phyloP scores from a whole-genome alignment of 2,329 filamentous ascomycete genomes.

The Fusarium buharicum region DNA sequence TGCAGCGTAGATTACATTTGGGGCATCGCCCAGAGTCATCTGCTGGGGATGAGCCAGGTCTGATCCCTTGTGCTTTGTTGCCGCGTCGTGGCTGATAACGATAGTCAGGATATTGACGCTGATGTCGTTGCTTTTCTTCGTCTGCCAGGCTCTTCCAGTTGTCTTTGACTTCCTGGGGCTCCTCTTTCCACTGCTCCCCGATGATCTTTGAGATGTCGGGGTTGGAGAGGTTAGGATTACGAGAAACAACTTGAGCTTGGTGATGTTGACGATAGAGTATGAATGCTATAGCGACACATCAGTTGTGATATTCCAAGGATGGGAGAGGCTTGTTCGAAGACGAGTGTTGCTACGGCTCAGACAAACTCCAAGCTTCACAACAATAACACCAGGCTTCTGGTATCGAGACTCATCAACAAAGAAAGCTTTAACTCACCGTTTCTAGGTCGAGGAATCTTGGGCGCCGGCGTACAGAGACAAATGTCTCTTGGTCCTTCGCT shows the following conservation, averaged over 20 bases:
- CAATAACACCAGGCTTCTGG: constrained; percentile 1
- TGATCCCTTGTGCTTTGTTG: constrained; percentile 47
- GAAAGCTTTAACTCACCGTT: constrained; percentile 62
- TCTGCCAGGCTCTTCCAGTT: constrained; percentile 91
- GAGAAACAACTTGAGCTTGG: constrained; percentile 81
- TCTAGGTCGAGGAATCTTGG: constrained; percentile 67
- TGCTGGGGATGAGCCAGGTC: constrained; percentile 50
- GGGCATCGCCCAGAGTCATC: constrained; percentile 70
- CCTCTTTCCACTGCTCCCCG: constrained; percentile 87
- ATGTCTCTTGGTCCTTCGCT: constrained; percentile 56
- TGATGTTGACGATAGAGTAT: constrained; percentile 96
- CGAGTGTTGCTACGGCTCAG: constrained; percentile 10
- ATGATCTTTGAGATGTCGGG: constrained; percentile 98
- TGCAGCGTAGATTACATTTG: constrained; percentile 76
- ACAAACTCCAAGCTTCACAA: constrained; percentile 7
- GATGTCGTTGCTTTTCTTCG: constrained; percentile 91
- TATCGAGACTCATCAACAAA: constrained; percentile 24
- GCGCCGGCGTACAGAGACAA: constrained; percentile 66
- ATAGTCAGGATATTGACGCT: constrained; percentile 91
- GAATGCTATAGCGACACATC: constrained; percentile 73
- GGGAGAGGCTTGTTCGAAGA: not conserved
- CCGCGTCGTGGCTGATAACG: constrained; percentile 88
- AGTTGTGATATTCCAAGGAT: constrained; percentile 26
- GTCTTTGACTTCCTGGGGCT: constrained; percentile 78
- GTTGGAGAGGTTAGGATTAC: constrained; percentile 90